Evolutionary conservation across 306 rosid genomes (phyloP).

Genomic region (Lablab purpureus): DNA sequence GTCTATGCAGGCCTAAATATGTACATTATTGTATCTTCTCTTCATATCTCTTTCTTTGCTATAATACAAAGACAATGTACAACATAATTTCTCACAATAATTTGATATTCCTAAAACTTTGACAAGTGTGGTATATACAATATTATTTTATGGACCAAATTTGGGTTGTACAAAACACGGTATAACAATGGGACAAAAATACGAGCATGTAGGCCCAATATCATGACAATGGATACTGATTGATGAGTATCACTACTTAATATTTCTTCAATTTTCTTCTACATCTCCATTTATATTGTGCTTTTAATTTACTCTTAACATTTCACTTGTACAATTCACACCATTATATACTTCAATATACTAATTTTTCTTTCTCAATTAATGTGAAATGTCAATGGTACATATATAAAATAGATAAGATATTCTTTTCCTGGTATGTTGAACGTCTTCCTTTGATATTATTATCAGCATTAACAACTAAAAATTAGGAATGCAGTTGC

Average conservation of each 20-base stretch:
- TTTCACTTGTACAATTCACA: not conserved
- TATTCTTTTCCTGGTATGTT: too few species aligned
- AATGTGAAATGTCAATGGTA: not conserved
- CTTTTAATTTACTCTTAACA: not conserved
- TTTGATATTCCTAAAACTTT: conserved; percentile 15
- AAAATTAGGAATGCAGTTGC: not conserved
- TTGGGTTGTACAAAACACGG: not conserved
- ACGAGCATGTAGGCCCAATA: conserved; percentile 9
- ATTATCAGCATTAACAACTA: not conserved
- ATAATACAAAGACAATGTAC: not conserved
- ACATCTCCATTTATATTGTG: too few species aligned
- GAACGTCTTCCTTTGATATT: not conserved
- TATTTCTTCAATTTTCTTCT: not conserved
- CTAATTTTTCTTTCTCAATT: not conserved
- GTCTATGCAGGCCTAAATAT: too few species aligned
- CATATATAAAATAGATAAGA: not conserved
- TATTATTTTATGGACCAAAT: not conserved
- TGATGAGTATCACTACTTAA: not conserved
- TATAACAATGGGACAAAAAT: not conserved
- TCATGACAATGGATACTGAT: not conserved
- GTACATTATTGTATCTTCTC: too few species aligned
- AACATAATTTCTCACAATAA: not conserved
- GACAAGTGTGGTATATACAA: not conserved
- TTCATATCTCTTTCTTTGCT: not conserved
- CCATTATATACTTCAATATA: not conserved